These are phyloP conservation scores for Xylariomycetidae sp. DNA, from an alignment of 2,329 filamentous ascomycete species.

Conservation along the genomic window DNA sequence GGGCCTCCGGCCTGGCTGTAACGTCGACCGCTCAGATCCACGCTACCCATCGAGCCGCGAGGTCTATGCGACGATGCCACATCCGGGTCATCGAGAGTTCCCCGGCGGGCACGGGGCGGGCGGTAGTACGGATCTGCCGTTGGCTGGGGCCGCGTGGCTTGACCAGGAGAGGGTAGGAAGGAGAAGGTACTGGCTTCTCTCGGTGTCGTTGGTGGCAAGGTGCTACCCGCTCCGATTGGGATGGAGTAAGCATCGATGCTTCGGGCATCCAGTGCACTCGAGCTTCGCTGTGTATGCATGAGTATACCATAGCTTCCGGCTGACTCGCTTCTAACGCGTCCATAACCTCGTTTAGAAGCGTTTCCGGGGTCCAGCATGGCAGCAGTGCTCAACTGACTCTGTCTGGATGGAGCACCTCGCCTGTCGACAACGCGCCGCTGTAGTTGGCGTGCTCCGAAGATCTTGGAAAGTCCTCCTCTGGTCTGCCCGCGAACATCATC, in stretches of 20 bases:
- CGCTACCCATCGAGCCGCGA: constrained; percentile 31
- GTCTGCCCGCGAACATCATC: constrained; percentile 64
- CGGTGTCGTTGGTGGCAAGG: constrained; percentile 66
- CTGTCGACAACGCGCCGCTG: constrained; percentile 62
- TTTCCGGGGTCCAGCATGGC: constrained; percentile 71
- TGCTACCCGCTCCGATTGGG: constrained; percentile 53
- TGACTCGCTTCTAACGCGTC: constrained; percentile 55
- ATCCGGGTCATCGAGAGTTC: constrained; percentile 46
- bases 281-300: constrained; percentile 41
- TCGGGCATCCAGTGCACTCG: constrained; percentile 48
- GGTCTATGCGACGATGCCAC: constrained; percentile 29
- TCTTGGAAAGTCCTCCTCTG: constrained; percentile 79
- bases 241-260: constrained; percentile 40
- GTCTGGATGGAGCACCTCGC: constrained; percentile 57
- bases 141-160: constrained; percentile 37
- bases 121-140: constrained; percentile 79
- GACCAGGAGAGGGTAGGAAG: constrained; percentile 56
- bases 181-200: constrained; percentile 66
- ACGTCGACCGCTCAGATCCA: constrained; percentile 32
- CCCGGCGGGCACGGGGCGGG: constrained; percentile 66
- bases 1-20: constrained; percentile 29
- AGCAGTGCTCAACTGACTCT: constrained; percentile 76
- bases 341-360: constrained; percentile 57
- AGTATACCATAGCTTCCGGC: constrained; percentile 51
- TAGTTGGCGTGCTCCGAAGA: constrained; percentile 86